Conservation (phyloP, 371 early-diverging fungal species). For the Lichtheimia ornata region DNA sequence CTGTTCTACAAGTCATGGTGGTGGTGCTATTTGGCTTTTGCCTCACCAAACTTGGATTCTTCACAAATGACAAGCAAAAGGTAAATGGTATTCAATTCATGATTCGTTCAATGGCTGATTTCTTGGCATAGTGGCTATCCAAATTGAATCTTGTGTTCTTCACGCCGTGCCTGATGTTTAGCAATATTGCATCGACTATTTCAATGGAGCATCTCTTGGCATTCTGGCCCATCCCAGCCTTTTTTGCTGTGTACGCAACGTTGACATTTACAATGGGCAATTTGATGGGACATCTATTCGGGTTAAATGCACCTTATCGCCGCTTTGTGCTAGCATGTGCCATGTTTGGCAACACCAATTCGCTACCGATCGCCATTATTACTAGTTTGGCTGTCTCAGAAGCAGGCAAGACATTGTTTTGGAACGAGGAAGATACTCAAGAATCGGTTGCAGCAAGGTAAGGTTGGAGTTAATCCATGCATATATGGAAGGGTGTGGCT, state of each 20-base stretch:
- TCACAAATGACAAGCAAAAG: conserved; percentile 56
- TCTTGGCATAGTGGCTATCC: conserved; percentile 59
- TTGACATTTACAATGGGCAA: conserved; percentile 31
- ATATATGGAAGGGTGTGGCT: not conserved
- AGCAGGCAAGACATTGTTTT: conserved; percentile 59
- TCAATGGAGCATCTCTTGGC: conserved; percentile 59
- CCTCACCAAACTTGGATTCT: conserved; percentile 48
- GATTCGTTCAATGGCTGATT: not conserved
- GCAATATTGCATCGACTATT: conserved; percentile 69
- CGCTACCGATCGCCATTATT: conserved; percentile 71
- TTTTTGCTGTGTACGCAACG: conserved; percentile 54
- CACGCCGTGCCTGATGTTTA: conserved; percentile 77
- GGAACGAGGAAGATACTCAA: conserved; percentile 61
- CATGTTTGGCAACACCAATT: conserved; percentile 75
- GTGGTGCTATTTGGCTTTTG: conserved; percentile 54
- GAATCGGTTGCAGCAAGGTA: conserved; percentile 67
- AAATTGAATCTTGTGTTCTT: conserved; percentile 71
- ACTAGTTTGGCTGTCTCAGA: conserved; percentile 70
- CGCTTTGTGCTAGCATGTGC: conserved; percentile 67
- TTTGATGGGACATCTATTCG: conserved; percentile 46
- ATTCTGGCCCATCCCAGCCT: conserved; percentile 74
- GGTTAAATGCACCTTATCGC: conserved; percentile 52
- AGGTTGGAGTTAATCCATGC: conserved; percentile 1
- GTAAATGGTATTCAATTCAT: conserved; percentile 25
- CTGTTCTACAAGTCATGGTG: conserved; percentile 61